phyloP scores from a whole-genome alignment of 306 rosid genomes.

The Rosa rugosa region DNA sequence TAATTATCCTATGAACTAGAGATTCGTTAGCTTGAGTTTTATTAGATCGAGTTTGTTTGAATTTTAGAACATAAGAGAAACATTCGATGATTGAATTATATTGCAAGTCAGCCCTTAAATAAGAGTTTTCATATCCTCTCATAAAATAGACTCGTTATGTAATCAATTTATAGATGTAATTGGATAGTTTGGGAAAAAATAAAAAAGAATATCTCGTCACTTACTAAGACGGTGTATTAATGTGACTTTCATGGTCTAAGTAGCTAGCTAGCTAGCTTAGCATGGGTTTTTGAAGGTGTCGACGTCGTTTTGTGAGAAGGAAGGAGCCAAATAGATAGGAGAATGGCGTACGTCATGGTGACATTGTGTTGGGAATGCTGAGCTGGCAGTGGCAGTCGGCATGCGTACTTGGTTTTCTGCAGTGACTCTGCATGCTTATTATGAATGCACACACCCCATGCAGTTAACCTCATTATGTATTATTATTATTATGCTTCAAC shows the following conservation, averaged over 20 bases:
- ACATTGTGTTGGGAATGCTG: slow-evolving; percentile 23
- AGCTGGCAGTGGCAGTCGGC: slow-evolving; percentile 35
- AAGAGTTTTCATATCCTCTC: too few species aligned
- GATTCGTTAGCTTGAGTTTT: too few species aligned
- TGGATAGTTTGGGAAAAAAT: too few species aligned
- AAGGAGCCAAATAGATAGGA: neutral
- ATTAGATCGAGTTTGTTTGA: too few species aligned
- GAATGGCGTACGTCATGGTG: slow-evolving; percentile 5
- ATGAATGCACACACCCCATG: slow-evolving; percentile 24
- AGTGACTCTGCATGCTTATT: slow-evolving; percentile 33
- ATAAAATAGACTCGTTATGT: too few species aligned
- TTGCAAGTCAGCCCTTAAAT: too few species aligned
- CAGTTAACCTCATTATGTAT: slow-evolving; percentile 18
- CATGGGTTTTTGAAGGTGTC: neutral
- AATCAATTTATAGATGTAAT: too few species aligned
- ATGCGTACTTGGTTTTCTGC: slow-evolving; percentile 50
- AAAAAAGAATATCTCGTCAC: too few species aligned
- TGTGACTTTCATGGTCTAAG: neutral
- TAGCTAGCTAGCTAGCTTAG: neutral
- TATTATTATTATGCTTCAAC: neutral
- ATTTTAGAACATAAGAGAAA: too few species aligned
- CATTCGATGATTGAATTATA: too few species aligned
- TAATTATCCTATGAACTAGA: too few species aligned
- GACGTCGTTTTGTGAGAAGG: slow-evolving; percentile 18
- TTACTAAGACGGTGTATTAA: neutral